Evolutionary conservation across 1,284 basidiomycete species (phyloP).

Genomic region (Tilletia indica): DNA sequence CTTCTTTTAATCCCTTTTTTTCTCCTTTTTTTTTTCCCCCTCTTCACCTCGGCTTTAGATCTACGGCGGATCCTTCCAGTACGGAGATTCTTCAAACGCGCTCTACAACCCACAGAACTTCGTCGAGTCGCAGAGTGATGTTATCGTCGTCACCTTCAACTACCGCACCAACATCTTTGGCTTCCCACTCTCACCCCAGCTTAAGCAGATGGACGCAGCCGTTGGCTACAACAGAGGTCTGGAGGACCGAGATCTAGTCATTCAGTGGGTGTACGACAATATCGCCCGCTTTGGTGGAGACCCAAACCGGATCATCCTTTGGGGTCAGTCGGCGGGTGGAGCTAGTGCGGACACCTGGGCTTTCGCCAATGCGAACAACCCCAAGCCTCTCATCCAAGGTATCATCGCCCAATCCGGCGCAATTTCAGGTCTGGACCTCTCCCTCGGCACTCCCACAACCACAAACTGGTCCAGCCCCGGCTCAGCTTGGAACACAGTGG

Average conservation of each 20-base stretch:
- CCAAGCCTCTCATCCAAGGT: neutral
- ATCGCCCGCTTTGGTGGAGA: slow-evolving; percentile 69
- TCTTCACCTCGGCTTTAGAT: slow-evolving; percentile 21
- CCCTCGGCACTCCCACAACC: neutral
- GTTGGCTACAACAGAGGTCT: slow-evolving; percentile 63
- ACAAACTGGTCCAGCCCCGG: neutral
- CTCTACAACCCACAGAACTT: slow-evolving; percentile 30
- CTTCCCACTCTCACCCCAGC: slow-evolving; percentile 58
- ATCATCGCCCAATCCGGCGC: slow-evolving; percentile 6
- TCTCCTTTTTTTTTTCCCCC: too few relatives aligned
- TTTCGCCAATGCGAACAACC: slow-evolving; percentile 2
- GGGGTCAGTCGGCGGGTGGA: slow-evolving; percentile 44
- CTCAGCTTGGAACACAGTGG: neutral
- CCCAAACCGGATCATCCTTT: slow-evolving; percentile 59
- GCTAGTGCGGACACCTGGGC: slow-evolving; percentile 1
- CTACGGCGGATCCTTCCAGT: slow-evolving; percentile 61
- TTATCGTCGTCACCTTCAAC: slow-evolving; percentile 60
- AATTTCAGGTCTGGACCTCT: neutral
- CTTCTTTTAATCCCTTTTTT: neutral
- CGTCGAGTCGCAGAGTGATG: slow-evolving; percentile 33
- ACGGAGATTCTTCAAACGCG: slow-evolving; percentile 37
- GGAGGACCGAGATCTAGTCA: slow-evolving; percentile 63
- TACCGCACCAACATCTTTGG: slow-evolving; percentile 61
- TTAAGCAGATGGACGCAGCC: slow-evolving; percentile 16
- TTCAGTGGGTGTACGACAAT: slow-evolving; percentile 67